phyloP scores from a whole-genome alignment of 257 asterid species.

The Plantago ovata region DNA sequence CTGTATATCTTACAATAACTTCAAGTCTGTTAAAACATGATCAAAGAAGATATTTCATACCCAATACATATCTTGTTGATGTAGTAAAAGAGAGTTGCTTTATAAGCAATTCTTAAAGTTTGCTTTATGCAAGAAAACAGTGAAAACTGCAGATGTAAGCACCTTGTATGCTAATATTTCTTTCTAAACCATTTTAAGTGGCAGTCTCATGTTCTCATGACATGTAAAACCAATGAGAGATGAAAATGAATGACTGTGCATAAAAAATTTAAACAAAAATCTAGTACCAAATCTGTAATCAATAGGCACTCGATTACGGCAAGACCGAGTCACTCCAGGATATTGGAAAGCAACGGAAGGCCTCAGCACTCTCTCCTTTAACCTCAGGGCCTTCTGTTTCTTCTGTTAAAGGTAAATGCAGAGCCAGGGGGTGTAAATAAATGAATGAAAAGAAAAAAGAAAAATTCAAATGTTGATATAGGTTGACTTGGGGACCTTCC shows the following conservation, averaged over 20 bases:
- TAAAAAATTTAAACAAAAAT: neutral
- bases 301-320: constrained; percentile 49
- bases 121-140: neutral
- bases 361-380: constrained; percentile 38
- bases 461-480: constrained; percentile 3
- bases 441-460: constrained; percentile 16
- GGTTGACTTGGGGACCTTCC: constrained; percentile 50
- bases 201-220: constrained; percentile 7
- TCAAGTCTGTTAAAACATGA: constrained; percentile 2
- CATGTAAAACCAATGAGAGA: neutral
- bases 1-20: neutral
- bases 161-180: neutral
- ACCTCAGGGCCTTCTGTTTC: constrained; percentile 47
- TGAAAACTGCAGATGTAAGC: constrained; percentile 9
- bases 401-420: constrained; percentile 50
- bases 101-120: neutral
- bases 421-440: neutral
- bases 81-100: too few relatives aligned
- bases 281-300: constrained; percentile 66
- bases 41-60: neutral
- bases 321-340: constrained; percentile 49
- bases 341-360: constrained; percentile 32
- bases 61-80: neutral
- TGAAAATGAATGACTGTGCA: constrained; percentile 1
- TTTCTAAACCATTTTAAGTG: neutral